These are phyloP conservation scores for Solanum peruvianum DNA, from an alignment of 257 asterid genomes.

Conservation along the genomic window DNA sequence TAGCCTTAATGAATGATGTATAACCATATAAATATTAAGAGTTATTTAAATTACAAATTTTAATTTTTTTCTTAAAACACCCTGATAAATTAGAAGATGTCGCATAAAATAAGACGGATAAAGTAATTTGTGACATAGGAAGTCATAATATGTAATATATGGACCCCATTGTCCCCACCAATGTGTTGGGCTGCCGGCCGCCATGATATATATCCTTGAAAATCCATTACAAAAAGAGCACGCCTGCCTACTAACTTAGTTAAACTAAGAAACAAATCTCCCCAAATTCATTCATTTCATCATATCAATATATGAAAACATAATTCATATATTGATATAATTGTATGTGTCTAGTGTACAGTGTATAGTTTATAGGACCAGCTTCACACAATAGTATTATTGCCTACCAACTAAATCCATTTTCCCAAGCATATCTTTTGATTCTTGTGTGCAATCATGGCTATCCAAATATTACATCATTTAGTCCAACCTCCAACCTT, in stretches of 20 bases:
- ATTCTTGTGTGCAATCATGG: not conserved
- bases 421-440: not conserved
- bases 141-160: not conserved
- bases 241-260: not conserved
- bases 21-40: too few species aligned
- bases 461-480: not conserved
- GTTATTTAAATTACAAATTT: too few species aligned
- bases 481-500: not conserved
- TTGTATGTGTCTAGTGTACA: not conserved
- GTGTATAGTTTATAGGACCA: not conserved
- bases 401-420: not conserved
- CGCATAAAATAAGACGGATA: too few species aligned
- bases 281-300: not conserved
- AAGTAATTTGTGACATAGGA: too few species aligned
- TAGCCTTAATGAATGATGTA: not conserved
- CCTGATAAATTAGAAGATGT: too few species aligned
- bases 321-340: not conserved
- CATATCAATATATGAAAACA: not conserved
- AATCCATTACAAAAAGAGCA: constrained; percentile 2
- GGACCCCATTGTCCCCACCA: not conserved
- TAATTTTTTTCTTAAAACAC: too few species aligned
- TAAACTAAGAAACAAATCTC: not conserved
- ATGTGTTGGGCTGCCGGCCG: constrained; percentile 16
- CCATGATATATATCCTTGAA: constrained; percentile 15
- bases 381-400: not conserved